Conservation (phyloP, 1,284 basidiomycete species). For the Ceratobasidium sp. region DNA sequence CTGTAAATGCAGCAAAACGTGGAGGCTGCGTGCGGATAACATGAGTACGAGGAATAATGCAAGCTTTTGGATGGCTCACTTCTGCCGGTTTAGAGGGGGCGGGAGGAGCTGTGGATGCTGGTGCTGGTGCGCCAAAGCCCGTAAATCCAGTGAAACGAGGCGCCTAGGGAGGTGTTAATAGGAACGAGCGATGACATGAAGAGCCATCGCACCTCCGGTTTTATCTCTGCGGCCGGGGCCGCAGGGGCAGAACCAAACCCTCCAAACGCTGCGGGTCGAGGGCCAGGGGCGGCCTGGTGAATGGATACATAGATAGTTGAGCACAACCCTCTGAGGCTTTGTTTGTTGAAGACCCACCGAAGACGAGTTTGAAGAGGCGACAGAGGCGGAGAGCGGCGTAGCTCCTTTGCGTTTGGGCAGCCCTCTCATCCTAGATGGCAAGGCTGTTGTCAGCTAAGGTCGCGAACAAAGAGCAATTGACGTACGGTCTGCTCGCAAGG, state of each 20-base stretch:
- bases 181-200: not conserved
- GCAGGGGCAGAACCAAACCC: conserved; percentile 27
- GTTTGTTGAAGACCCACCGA: conserved; percentile 11
- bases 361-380: conserved; percentile 28
- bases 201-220: conserved; percentile 15
- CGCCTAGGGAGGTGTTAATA: not conserved
- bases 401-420: conserved; percentile 42
- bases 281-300: conserved; percentile 17
- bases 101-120: not conserved
- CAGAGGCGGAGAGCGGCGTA: conserved; percentile 22
- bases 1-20: conserved; percentile 38
- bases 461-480: not conserved
- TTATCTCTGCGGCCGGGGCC: conserved; percentile 24
- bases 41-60: not conserved
- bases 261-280: conserved; percentile 10
- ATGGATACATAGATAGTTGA: not conserved
- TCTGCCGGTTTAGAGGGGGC: conserved; percentile 32
- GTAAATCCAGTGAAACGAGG: conserved; percentile 43
- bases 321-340: not conserved
- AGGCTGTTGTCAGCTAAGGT: not conserved
- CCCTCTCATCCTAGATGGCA: conserved; percentile 28
- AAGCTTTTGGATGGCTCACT: not conserved
- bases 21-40: conserved; percentile 20
- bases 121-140: conserved; percentile 43
- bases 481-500: conserved; percentile 34